Evolutionary conservation across 2,329 filamentous ascomycete species (phyloP), one percentile per base, ranked within the genome.

Genomic region (Fusarium hainanense): DNA sequence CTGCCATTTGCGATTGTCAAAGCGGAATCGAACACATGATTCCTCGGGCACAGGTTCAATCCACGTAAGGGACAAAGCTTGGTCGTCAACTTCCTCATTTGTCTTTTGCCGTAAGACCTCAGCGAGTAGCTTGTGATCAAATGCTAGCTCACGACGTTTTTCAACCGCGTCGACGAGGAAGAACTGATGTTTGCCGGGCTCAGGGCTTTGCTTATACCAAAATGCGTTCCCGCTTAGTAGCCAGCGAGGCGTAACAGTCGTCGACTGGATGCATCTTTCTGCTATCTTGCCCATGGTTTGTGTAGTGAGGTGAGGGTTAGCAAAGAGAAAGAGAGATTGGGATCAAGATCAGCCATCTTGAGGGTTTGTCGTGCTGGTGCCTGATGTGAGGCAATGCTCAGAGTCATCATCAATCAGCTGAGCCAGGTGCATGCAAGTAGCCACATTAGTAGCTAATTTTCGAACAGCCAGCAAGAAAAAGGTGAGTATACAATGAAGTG

Each of bases 61-160:
- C 64, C 69, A 76, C 4, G 54, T 58, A 30, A 77, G 70, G 4
- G 75, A 70, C 6, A 76, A 58, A 13, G 63, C 34, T 16, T 58
- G 18, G 9, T 56, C 42, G 13, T 70, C 55, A 13, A 69, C 32
- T 1, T 49, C 28, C 21, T 66, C 34, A 4, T 48, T 43, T 12
- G 67, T 70, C 20, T 66, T 46, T 32, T 62, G 28, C 9, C 18
- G 32, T 3, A 77, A 55, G 16, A 47, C 66, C 6, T 54, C 27
- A 7, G 74, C 76, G 4, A 77, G 58, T 14, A 44, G 27, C 4
- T 55, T 54, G 21, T 77, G 76, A 7, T 76, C 64, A 57, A 77
- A 77, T 4, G 71, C 73, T 6, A 43, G 37, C 8, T 37, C 23
- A 4, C 62, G 57, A 14, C 23, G 37, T 48, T 69, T 72, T 12